Base-by-base conservation (phyloP, 2,329 filamentous ascomycete genomes). In the Pyricularia sp. region DNA sequence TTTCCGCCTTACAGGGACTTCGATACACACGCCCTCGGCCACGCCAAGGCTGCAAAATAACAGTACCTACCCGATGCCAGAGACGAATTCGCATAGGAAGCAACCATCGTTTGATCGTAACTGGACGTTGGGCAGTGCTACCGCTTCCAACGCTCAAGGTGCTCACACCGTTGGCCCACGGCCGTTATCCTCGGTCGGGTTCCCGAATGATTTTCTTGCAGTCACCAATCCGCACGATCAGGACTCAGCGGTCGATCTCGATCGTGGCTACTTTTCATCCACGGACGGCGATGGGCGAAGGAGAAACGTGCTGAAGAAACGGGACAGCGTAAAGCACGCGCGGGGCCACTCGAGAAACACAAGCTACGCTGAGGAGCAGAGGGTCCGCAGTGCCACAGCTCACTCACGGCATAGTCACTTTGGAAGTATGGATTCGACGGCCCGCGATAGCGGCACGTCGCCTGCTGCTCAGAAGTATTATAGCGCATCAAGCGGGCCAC, bases 181-280 rank as follows among this genome's bases (percentile, higher is more conserved):
- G 9, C 85, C 86, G 4, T 76, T 86, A 25, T 87, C 86, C 4
- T 85, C 85, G 2, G 79, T 84, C 20, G 85, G 83, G 17, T 74
- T 84, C 36, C 55, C 66, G 11, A 81, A 83, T 33, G 84, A 86
- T 68, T 73, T 79, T 7, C 68, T 79, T 66, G 77, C 78, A 26
- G 75, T 75, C 26, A 79, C 81, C 1, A 79, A 80, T 20, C 73
- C 78, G 9, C 77, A 72, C 14, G 73, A 80, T 17, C 81, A 81
- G 71, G 84, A 86, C 70, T 82, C 82, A 10, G 80, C 81, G 20
- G 78, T 82, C 28, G 92, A 96, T 70, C 78, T 92, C 20, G 95
- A 98, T 74, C 87, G 93, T 50, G 94, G 94, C 28, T 98, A 98
- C 78, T 97, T 97, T 76, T 97, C 94, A 9, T 93, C 94, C 3